These are phyloP conservation scores for Talaromyces sp. DNA, from an alignment of 2,329 filamentous ascomycete genomes.

Conservation along the genomic window DNA sequence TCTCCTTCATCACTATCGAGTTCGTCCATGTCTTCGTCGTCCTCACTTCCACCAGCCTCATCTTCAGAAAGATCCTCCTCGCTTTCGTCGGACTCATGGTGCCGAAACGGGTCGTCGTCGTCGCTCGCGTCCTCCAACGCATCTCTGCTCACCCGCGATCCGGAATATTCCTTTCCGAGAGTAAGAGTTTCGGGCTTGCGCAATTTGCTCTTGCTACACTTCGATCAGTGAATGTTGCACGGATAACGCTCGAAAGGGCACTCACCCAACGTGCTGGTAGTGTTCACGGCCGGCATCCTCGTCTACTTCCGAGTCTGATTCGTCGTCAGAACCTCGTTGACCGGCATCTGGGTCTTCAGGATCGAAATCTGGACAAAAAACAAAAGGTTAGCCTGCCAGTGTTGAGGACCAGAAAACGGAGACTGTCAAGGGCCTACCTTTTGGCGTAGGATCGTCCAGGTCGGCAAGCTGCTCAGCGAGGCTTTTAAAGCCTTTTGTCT, in stretches of 20 bases:
- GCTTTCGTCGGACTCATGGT: slow-evolving; percentile 28
- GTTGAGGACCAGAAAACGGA: neutral
- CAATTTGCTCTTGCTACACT: slow-evolving; percentile 69
- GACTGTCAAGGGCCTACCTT: slow-evolving; percentile 46
- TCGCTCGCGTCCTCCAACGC: slow-evolving; percentile 54
- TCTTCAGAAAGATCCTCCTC: slow-evolving; percentile 15
- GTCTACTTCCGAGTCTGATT: slow-evolving; percentile 43
- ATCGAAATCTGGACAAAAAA: slow-evolving; percentile 64
- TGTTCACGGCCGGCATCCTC: slow-evolving; percentile 69
- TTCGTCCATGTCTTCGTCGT: neutral
- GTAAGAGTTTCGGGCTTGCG: slow-evolving; percentile 64
- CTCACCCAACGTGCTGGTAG: slow-evolving; percentile 70
- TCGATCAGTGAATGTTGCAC: neutral
- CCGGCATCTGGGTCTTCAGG: slow-evolving; percentile 64
- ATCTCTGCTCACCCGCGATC: slow-evolving; percentile 67
- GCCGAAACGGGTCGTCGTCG: slow-evolving; percentile 43
- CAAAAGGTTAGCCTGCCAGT: slow-evolving; percentile 6
- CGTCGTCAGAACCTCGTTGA: slow-evolving; percentile 52
- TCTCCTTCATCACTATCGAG: slow-evolving; percentile 14
- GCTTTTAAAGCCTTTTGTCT: slow-evolving; percentile 23
- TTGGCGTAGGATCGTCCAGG: slow-evolving; percentile 55
- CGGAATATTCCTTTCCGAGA: slow-evolving; percentile 75
- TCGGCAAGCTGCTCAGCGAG: slow-evolving; percentile 59
- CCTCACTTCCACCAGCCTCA: slow-evolving; percentile 10
- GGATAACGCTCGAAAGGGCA: neutral